phyloP scores from a whole-genome alignment of 1,284 basidiomycete genomes.

The Cutaneotrichosporon mucoides region DNA sequence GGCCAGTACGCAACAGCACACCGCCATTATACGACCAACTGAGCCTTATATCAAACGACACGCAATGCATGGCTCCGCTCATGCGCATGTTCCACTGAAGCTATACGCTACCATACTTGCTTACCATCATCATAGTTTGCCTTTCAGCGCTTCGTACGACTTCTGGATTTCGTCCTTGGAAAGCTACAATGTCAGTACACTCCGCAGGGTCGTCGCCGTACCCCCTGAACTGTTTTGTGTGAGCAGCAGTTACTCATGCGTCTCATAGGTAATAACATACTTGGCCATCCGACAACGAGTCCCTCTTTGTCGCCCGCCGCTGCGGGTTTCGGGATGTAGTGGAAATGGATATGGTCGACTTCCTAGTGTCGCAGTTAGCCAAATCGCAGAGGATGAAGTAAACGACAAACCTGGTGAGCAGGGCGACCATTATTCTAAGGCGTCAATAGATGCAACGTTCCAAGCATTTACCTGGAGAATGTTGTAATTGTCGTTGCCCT shows the following conservation, averaged over 20 bases:
- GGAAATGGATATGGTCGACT: constrained; percentile 83
- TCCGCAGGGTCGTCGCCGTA: background rate
- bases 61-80: too few relatives aligned
- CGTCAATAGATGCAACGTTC: background rate
- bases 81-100: too few relatives aligned
- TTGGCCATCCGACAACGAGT: constrained; percentile 72
- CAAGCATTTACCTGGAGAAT: constrained; percentile 60
- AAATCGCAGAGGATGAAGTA: background rate
- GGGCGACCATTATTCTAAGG: constrained; percentile 76
- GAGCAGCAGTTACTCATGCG: background rate
- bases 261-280: constrained; percentile 22
- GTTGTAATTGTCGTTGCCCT: constrained; percentile 69
- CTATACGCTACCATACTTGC: too few relatives aligned
- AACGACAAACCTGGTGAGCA: constrained; percentile 54
- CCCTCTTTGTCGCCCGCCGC: constrained; percentile 64
- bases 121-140: constrained; percentile 6
- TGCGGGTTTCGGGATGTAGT: constrained; percentile 77
- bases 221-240: constrained; percentile 1
- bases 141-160: constrained; percentile 14
- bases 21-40: too few relatives aligned
- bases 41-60: too few relatives aligned
- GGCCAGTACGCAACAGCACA: too few relatives aligned
- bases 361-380: constrained; percentile 48
- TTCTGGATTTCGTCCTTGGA: constrained; percentile 12
- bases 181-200: constrained; percentile 5